phyloP scores from a whole-genome alignment of 2,329 filamentous ascomycete species.

The Fusarium scirpi region DNA sequence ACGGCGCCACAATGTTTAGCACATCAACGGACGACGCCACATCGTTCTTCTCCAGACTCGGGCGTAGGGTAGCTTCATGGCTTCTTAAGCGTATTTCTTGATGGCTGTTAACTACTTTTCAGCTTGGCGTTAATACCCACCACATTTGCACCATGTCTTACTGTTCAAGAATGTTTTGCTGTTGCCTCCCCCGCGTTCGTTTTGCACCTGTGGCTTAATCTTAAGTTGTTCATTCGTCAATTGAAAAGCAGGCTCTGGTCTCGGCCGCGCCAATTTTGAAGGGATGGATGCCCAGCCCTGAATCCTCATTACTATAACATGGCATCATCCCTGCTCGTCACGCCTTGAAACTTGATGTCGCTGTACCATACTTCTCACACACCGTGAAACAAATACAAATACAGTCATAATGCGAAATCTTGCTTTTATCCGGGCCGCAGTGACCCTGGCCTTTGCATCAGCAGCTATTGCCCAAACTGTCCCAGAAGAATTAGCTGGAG shows the following conservation, averaged over 20 bases:
- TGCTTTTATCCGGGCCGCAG: not conserved
- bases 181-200: not conserved
- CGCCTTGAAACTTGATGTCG: too few relatives aligned
- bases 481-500: conserved; percentile 18
- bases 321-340: accelerated
- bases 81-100: not conserved
- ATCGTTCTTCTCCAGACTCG: not conserved
- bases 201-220: conserved; percentile 3
- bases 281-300: not conserved
- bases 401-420: conserved; percentile 11
- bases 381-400: too few relatives aligned
- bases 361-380: accelerated
- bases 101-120: conserved; percentile 7
- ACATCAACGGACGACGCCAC: not conserved
- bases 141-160: not conserved
- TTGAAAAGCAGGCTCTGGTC: conserved; percentile 6
- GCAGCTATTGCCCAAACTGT: conserved; percentile 19
- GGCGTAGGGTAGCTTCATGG: too few relatives aligned
- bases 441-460: conserved; percentile 2
- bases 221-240: not conserved
- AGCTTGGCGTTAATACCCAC: conserved; percentile 12
- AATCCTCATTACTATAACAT: not conserved
- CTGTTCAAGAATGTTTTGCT: not conserved
- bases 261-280: not conserved
- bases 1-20: not conserved